Conservation (phyloP, 345 rosid species). For the Aurinia saxatilis region DNA sequence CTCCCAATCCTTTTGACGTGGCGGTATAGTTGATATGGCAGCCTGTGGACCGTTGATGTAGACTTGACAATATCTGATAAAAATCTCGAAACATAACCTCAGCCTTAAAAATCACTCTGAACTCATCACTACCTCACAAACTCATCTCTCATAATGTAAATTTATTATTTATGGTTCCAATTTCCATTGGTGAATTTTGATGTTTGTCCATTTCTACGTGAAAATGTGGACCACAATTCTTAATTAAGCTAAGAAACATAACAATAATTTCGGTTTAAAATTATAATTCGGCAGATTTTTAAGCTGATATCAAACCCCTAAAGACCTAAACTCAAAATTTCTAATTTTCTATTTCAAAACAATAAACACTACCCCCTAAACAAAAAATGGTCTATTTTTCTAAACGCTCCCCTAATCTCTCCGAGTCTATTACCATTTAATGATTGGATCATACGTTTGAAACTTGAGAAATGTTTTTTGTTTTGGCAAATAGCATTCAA, state of each 20-base stretch:
- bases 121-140: slow-evolving; percentile 4
- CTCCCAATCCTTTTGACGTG: not conserved
- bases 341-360: no score
- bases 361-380: no score
- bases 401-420: no score
- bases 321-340: no score
- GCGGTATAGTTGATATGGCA: not conserved
- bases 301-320: no score
- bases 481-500: not conserved
- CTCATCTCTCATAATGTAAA: not conserved
- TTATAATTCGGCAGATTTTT: no score
- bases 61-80: slow-evolving; percentile 9
- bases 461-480: no score
- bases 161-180: not conserved
- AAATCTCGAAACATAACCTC: slow-evolving; percentile 17
- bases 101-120: slow-evolving; percentile 1
- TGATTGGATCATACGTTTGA: no score
- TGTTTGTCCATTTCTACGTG: not conserved
- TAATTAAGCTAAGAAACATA: not conserved
- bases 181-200: not conserved
- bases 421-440: no score
- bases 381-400: no score
- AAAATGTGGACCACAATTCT: slow-evolving; percentile 1
- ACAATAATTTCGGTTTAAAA: no score
- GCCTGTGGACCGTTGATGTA: not conserved